Evolutionary conservation across 1,139 yeast species (phyloP), one percentile per base, ranked within the genome.

Genomic region (Geotrichum bryndzae): DNA sequence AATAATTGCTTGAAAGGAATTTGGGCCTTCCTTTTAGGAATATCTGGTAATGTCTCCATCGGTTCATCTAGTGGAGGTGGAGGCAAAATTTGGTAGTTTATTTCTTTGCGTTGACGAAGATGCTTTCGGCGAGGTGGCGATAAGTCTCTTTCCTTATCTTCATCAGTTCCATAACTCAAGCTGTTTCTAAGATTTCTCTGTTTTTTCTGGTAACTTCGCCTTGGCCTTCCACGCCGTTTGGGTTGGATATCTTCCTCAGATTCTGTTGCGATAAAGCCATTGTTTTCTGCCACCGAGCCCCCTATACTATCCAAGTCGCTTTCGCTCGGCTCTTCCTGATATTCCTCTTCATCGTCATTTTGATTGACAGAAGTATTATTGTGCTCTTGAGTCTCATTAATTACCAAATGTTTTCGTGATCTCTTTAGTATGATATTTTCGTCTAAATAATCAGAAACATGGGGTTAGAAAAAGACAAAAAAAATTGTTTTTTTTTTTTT

Each of bases 31-130:
- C 38, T 69, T 65, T 55, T 70, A 5, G 76, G 73, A 18, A 74
- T 53, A 23, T 65, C 64, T 29, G 66, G 66, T 51, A 63, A 64
- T 7, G 61, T 63, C 3, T 67, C 68, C 1, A 66, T 65, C 50
- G 82, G 81, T 56, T 77, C 79, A 67, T 79, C 83, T 46, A 73
- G 70, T 3, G 76, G 69, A 7, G 90, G 78, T 0, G 96, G 96
- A 1, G 97, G 96, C 0, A 96, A 94, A 5, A 91, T 80, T n/a
- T 88, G 83, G 72, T 91, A 91, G 70, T 91, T 89, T 18, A 91
- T 85, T 51, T 84, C 85, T 63, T 88, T 86, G 63, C 97, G 77
- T 67, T 90, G 94, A 66, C 97, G 81, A 56, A 90, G 78, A 61
- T 88, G 86, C 70, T 88, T 87, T 68, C 77, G 72, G 45, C 83